Evolutionary conservation across 192 early-diverging fungal species (phyloP).

Genomic region (Linnemannia schmuckeri): DNA sequence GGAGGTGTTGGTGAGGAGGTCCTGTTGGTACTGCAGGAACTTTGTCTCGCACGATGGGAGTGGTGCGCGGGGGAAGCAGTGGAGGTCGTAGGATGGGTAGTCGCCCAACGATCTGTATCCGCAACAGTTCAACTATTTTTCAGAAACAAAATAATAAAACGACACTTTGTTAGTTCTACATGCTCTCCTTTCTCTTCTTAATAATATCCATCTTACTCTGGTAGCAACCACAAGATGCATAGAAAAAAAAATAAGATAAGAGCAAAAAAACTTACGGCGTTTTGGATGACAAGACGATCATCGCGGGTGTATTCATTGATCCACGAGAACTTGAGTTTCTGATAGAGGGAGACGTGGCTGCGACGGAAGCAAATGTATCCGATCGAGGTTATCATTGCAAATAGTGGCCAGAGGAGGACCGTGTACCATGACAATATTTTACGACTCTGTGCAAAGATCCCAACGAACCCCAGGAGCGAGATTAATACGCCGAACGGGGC

Average conservation of each 20-base stretch:
- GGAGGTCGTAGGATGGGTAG: slow-evolving; percentile 61
- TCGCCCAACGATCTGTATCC: slow-evolving; percentile 61
- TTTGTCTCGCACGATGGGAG: slow-evolving; percentile 58
- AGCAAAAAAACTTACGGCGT: slow-evolving; percentile 33
- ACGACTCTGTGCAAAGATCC: slow-evolving; percentile 64
- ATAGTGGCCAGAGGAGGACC: slow-evolving; percentile 62
- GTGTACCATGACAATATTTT: slow-evolving; percentile 58
- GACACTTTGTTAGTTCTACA: too few relatives aligned
- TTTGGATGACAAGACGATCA: slow-evolving; percentile 50
- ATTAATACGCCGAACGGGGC: slow-evolving; percentile 54
- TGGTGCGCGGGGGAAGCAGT: slow-evolving; percentile 64
- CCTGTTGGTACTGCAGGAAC: slow-evolving; percentile 53
- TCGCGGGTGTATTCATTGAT: slow-evolving; percentile 47
- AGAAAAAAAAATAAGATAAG: background rate
- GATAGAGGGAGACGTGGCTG: slow-evolving; percentile 24
- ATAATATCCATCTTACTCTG: background rate
- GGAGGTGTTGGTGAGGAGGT: slow-evolving; percentile 53
- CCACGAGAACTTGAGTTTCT: slow-evolving; percentile 50
- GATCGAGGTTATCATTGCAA: slow-evolving; percentile 61
- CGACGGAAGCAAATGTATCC: slow-evolving; percentile 61
- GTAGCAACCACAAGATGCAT: too few relatives aligned
- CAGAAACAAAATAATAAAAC: too few relatives aligned
- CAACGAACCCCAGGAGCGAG: slow-evolving; percentile 58
- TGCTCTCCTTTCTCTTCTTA: background rate
- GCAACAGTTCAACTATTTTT: slow-evolving; percentile 61